Conservation (phyloP, 129 eudicot species). For the Logfia minima region DNA sequence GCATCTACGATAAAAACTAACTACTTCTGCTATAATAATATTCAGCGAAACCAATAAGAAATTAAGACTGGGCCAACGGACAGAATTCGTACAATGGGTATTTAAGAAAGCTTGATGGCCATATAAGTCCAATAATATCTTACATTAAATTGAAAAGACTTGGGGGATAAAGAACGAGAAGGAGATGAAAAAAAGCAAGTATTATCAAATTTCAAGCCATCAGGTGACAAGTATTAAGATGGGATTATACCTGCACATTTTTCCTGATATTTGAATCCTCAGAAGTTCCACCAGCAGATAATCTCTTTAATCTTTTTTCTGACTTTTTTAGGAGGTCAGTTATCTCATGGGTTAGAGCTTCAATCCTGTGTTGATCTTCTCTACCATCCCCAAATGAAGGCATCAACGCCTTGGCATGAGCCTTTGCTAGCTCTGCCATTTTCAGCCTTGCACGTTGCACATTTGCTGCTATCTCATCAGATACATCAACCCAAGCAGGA, state of each 20-base stretch:
- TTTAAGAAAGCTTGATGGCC: neutral
- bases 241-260: constrained; percentile 77
- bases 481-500: constrained; percentile 93
- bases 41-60: neutral
- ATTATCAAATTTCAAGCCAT: neutral
- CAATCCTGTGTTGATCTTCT: constrained; percentile 81
- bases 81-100: neutral
- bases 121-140: neutral
- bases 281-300: constrained; percentile 76
- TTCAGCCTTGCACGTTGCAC: constrained; percentile 62
- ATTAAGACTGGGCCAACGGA: neutral
- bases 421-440: constrained; percentile 81
- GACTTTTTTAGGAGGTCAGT: constrained; percentile 71
- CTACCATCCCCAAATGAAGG: constrained; percentile 90
- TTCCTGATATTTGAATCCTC: constrained; percentile 83
- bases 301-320: constrained; percentile 68
- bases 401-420: constrained; percentile 93
- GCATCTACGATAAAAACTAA: constrained; percentile 3
- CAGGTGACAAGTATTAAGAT: neutral
- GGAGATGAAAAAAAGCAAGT: neutral
- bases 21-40: neutral
- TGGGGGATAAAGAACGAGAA: neutral
- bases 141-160: neutral
- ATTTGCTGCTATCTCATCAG: constrained; percentile 80
- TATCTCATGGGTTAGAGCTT: constrained; percentile 78